phyloP scores from a whole-genome alignment of 1,284 basidiomycete species.

The Leccinum fallax region DNA sequence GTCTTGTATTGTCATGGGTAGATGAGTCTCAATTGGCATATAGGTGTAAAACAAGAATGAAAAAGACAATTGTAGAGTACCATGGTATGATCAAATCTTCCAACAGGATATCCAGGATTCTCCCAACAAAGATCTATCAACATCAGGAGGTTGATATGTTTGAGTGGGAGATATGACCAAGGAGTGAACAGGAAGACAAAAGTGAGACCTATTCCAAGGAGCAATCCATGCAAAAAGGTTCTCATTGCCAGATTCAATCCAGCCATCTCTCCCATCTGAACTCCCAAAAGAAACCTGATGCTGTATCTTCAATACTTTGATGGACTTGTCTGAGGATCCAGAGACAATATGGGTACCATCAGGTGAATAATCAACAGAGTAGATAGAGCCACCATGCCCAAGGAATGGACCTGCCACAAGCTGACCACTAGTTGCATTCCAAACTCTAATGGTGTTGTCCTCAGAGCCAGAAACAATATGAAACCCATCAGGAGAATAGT shows the following conservation, averaged over 20 bases:
- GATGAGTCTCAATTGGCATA: no score
- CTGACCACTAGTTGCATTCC: no score
- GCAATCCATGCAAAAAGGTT: neutral
- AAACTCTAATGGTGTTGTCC: no score
- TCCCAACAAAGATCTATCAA: neutral
- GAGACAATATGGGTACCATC: neutral
- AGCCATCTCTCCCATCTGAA: neutral
- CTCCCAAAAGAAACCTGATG: neutral
- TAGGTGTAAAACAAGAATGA: no score
- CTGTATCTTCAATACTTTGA: neutral
- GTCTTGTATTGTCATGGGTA: no score
- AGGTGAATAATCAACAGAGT: no score
- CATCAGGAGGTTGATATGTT: neutral
- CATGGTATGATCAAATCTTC: neutral
- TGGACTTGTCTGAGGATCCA: neutral
- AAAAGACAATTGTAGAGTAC: no score
- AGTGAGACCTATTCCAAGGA: neutral
- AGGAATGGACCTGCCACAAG: no score
- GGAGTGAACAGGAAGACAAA: neutral
- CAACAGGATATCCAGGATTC: neutral
- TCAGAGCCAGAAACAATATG: no score
- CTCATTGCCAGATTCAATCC: neutral
- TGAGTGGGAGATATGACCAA: neutral
- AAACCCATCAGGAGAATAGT: neutral
- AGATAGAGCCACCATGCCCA: no score